These are phyloP conservation scores for Colletotrichum graminicola DNA, from an alignment of 2,329 filamentous ascomycete genomes.

Conservation along the genomic window DNA sequence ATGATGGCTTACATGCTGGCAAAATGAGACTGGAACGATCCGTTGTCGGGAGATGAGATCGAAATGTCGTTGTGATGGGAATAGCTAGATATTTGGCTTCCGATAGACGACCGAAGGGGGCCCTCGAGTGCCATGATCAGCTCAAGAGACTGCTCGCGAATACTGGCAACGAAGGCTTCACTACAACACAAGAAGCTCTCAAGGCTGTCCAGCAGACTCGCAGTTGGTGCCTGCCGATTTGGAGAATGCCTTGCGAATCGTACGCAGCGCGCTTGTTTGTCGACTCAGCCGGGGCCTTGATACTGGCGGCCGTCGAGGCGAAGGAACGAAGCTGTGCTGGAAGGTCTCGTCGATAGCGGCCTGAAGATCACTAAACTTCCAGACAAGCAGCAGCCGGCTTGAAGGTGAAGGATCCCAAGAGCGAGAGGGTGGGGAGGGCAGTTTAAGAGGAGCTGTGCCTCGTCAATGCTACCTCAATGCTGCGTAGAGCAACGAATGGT, in stretches of 20 bases:
- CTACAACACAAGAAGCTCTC: background rate
- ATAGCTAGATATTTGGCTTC: constrained; percentile 66
- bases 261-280: constrained; percentile 36
- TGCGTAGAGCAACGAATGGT: constrained; percentile 25
- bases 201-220: constrained; percentile 15
- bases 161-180: constrained; percentile 3
- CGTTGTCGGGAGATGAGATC: constrained; percentile 65
- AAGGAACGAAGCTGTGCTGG: constrained; percentile 39
- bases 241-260: constrained; percentile 46
- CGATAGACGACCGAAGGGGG: constrained; percentile 72
- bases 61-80: constrained; percentile 68
- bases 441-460: constrained; percentile 50
- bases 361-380: constrained; percentile 45
- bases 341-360: constrained; percentile 43
- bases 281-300: constrained; percentile 27
- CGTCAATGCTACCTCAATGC: constrained; percentile 32
- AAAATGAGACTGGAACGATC: constrained; percentile 61
- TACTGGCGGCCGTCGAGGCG: constrained; percentile 34
- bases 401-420: constrained; percentile 40
- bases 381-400: constrained; percentile 43
- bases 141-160: constrained; percentile 1
- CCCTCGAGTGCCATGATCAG: constrained; percentile 70
- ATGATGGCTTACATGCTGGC: constrained; percentile 63
- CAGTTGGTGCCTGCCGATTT: constrained; percentile 12
- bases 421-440: constrained; percentile 48